Percentiles rank a stretch among this genome's conserved stretches.
phyloP scores from a whole-genome alignment of 2,329 filamentous ascomycete genomes.

The Phialophora tarda region DNA sequence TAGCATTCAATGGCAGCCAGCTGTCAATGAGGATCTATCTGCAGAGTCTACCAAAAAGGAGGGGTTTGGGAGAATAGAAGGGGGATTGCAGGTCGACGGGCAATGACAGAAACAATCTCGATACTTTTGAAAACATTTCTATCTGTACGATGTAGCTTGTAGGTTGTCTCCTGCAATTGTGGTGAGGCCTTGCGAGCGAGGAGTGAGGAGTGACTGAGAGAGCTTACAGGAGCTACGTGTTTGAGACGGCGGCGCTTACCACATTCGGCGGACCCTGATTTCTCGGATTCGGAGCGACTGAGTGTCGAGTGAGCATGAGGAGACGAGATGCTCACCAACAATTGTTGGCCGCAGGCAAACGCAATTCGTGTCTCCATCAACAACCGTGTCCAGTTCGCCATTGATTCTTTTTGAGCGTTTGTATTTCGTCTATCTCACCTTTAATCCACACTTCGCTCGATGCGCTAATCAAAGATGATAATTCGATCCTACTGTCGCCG shows the following conservation, averaged over 20 bases:
- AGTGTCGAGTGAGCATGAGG: constrained; percentile 20
- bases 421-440: constrained; percentile 18
- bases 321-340: constrained; percentile 10
- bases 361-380: constrained; percentile 21
- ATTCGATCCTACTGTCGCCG: constrained; percentile 31
- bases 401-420: constrained; percentile 19
- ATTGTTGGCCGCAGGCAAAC: constrained; percentile 28
- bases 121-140: neutral
- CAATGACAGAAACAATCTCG: neutral
- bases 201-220: neutral
- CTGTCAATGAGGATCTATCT: neutral
- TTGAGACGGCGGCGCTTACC: constrained; percentile 17
- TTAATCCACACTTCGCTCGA: constrained; percentile 19
- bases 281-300: neutral
- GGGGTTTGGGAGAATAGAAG: neutral
- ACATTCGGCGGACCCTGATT: constrained; percentile 15
- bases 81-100: neutral
- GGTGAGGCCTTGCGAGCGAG: neutral
- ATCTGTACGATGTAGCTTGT: neutral
- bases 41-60: neutral
- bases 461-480: constrained; percentile 38
- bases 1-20: neutral
- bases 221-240: constrained; percentile 11
- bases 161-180: neutral
- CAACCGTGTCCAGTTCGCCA: constrained; percentile 26